Evolutionary conservation across 352 stramenopile species (phyloP).

Genomic region (Globisporangium apiculatum): DNA sequence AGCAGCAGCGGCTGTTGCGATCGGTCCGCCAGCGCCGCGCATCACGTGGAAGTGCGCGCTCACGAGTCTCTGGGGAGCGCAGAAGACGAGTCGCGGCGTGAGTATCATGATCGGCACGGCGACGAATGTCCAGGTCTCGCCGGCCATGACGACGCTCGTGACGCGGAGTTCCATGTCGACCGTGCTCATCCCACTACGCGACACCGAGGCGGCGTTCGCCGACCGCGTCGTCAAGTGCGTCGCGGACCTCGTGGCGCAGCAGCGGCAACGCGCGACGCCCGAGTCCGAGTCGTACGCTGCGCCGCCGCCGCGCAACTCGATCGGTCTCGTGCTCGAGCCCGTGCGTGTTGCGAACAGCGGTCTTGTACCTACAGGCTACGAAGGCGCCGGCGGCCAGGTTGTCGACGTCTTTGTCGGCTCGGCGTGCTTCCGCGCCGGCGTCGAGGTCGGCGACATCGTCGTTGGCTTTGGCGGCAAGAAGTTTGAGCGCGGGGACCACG

Average conservation of each 20-base stretch:
- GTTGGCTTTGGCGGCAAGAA: slow-evolving; percentile 41
- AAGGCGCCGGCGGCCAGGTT: slow-evolving; percentile 36
- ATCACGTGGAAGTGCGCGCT: slow-evolving; percentile 44
- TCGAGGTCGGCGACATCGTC: slow-evolving; percentile 44
- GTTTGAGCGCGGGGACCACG: slow-evolving; percentile 40
- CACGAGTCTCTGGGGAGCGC: slow-evolving; percentile 34
- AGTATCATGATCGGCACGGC: slow-evolving; percentile 38
- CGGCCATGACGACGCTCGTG: slow-evolving; percentile 14
- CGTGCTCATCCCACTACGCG: slow-evolving; percentile 35
- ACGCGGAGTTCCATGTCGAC: slow-evolving; percentile 47
- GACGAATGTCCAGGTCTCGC: slow-evolving; percentile 24
- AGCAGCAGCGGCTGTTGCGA: slow-evolving; percentile 12
- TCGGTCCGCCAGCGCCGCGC: slow-evolving; percentile 16
- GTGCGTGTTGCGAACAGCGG: slow-evolving; percentile 19
- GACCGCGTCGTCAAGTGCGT: slow-evolving; percentile 37
- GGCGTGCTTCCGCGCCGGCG: slow-evolving; percentile 34
- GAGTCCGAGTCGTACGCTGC: slow-evolving; percentile 29
- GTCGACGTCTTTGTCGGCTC: slow-evolving; percentile 48
- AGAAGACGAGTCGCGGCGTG: slow-evolving; percentile 34
- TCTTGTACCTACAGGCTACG: slow-evolving; percentile 22
- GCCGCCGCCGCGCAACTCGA: slow-evolving; percentile 34
- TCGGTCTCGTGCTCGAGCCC: slow-evolving; percentile 44
- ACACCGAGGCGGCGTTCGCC: slow-evolving; percentile 18
- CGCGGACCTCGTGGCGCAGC: slow-evolving; percentile 26
- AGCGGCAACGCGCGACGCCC: slow-evolving; percentile 28